phyloP scores from a whole-genome alignment of 768 basidiomycete genomes.

The Cyathus striatus region DNA sequence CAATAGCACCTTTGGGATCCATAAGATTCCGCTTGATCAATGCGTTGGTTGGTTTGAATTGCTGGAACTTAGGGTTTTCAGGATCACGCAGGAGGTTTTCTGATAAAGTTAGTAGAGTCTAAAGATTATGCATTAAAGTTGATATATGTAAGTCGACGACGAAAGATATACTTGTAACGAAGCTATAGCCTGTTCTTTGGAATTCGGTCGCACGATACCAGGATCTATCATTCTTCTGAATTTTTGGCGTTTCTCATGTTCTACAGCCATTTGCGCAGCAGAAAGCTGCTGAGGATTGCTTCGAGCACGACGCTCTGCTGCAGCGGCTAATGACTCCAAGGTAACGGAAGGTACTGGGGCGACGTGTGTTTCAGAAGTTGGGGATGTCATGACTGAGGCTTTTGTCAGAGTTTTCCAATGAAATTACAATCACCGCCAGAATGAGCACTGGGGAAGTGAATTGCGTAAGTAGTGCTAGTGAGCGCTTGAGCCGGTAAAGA shows the following conservation, averaged over 20 bases:
- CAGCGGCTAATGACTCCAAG: constrained; percentile 35
- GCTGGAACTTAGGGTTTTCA: constrained; percentile 63
- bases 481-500: no score
- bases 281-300: constrained; percentile 26
- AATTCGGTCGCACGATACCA: constrained; percentile 69
- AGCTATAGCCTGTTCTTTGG: constrained; percentile 51
- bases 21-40: constrained; percentile 63
- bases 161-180: constrained; percentile 54
- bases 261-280: constrained; percentile 34
- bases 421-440: no score
- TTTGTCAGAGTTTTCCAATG: no score
- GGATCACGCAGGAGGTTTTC: constrained; percentile 75
- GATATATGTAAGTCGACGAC: constrained; percentile 8
- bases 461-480: no score
- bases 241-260: constrained; percentile 63
- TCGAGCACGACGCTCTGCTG: constrained; percentile 37
- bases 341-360: constrained; percentile 7
- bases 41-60: constrained; percentile 73
- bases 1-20: constrained; percentile 69
- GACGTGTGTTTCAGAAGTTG: neutral
- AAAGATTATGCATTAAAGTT: constrained; percentile 11
- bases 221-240: constrained; percentile 78
- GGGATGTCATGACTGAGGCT: neutral
- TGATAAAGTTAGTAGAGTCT: constrained; percentile 66
- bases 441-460: no score